Conservation (phyloP, 2,329 filamentous ascomycete genomes). For the Botryosphaeria dothidea region DNA sequence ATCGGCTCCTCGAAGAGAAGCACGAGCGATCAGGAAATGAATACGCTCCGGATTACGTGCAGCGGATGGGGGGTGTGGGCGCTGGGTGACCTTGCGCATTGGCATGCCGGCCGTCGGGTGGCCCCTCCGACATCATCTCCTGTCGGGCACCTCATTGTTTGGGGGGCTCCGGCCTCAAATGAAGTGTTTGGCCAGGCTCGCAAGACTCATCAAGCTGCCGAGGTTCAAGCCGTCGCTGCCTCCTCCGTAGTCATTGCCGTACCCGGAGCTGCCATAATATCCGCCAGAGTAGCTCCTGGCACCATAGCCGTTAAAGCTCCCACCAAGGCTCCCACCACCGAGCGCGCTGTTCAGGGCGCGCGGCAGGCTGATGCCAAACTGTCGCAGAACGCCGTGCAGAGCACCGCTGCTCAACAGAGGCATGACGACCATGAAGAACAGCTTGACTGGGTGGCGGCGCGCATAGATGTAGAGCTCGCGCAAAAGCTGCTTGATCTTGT, state of each 20-base stretch:
- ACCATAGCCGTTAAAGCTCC: constrained; percentile 20
- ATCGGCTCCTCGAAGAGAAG: neutral
- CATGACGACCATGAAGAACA: constrained; percentile 87
- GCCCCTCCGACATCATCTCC: neutral
- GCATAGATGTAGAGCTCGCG: constrained; percentile 81
- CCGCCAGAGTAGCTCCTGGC: constrained; percentile 32
- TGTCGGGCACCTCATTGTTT: neutral
- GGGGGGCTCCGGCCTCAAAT: neutral
- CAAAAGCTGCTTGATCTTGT: constrained; percentile 75
- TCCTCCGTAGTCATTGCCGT: constrained; percentile 33
- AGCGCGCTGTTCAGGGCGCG: constrained; percentile 50
- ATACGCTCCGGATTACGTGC: constrained; percentile 3
- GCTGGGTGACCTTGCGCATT: neutral
- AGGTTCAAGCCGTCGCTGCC: constrained; percentile 14
- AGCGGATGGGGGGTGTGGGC: neutral
- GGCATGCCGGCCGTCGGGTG: neutral
- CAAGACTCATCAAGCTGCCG: constrained; percentile 18
- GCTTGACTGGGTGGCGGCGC: constrained; percentile 80
- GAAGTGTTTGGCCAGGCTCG: constrained; percentile 16
- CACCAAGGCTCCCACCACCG: constrained; percentile 31
- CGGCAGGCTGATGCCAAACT: constrained; percentile 79
- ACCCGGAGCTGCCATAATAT: constrained; percentile 49
- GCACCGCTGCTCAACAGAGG: constrained; percentile 84
- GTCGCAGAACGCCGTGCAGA: constrained; percentile 72
- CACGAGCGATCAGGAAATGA: constrained; percentile 5